phyloP scores from a whole-genome alignment of 2,329 filamentous ascomycete genomes.

The Diaporthe sp. region DNA sequence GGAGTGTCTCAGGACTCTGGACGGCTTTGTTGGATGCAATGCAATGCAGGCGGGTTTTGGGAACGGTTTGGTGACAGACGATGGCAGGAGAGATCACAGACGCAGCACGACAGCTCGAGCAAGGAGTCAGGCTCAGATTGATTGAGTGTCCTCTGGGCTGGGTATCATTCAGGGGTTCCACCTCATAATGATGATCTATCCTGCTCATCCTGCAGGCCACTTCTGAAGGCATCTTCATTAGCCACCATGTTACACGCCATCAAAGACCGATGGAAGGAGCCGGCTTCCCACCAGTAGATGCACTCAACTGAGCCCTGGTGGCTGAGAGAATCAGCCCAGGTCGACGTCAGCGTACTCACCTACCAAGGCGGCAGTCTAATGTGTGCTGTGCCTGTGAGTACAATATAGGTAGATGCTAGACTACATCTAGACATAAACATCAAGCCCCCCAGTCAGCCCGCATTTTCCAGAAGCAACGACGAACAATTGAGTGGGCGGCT shows the following conservation, averaged over 20 bases:
- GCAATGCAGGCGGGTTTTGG: neutral
- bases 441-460: conserved; percentile 2
- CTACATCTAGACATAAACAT: neutral
- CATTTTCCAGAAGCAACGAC: conserved; percentile 27
- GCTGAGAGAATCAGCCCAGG: conserved; percentile 10
- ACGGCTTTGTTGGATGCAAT: conserved; percentile 9
- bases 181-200: conserved; percentile 12
- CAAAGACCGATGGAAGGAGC: neutral
- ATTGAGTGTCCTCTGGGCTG: neutral
- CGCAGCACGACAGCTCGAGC: neutral
- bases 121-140: neutral
- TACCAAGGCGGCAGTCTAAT: neutral
- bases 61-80: no score
- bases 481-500: conserved; percentile 10
- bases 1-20: conserved; percentile 17
- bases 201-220: conserved; percentile 1
- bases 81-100: neutral
- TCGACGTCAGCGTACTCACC: neutral
- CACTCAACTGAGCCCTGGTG: neutral
- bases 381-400: neutral
- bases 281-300: neutral
- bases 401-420: neutral
- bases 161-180: conserved; percentile 13
- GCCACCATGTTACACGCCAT: neutral
- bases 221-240: neutral